Evolutionary conservation across 2,329 filamentous ascomycete genomes (phyloP), one percentile per base, ranked within the genome.

Genomic region (Teratosphaeria epicoccoides): DNA sequence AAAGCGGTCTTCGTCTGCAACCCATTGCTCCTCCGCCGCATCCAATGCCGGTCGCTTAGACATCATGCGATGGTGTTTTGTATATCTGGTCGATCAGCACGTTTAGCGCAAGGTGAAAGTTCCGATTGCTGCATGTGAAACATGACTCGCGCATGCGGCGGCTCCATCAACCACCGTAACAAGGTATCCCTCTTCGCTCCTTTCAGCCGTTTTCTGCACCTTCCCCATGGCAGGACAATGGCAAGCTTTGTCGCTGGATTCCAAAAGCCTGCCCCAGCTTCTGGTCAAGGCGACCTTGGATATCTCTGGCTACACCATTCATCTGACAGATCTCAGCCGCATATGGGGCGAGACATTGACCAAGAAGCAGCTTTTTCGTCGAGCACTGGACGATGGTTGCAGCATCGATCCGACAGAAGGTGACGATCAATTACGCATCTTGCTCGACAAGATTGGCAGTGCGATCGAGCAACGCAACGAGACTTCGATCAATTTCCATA

Each of bases 1-100:
- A 65, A 98, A 98, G 58, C 85, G 84, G 73, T 98, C 93, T 69
- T 98, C 93, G 62, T 95, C 87, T 49, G 91, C 87, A 20, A 97
- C 87, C 77, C 93, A 98, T 22, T 73, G 73, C 52, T 71, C 72
- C 60, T 77, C 74, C 55, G 73, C 70, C 29, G 71, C 72, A 54
- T 75, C 72, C 12, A 54, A 50, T 14, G 70, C 68, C 11, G 58
- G 51, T 43, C 73, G 71, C 59, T 75, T 76, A 53, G 61, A 66
- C 26, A 72, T 61, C 43, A n/a, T 40, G 5, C 14, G 14, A 40
- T 6, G 20, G 33, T 7, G 14, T n/a, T 40, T n/a, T n/a, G n/a
- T n/a, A n/a, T n/a, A n/a, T n/a, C n/a, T n/a, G n/a, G n/a, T n/a
- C n/a, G n/a, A n/a, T 40, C 7, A 40, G 6, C 14, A 37, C 14